phyloP scores from a whole-genome alignment of 2,329 filamentous ascomycete genomes.

The Paracorniculantispora psalliotae region DNA sequence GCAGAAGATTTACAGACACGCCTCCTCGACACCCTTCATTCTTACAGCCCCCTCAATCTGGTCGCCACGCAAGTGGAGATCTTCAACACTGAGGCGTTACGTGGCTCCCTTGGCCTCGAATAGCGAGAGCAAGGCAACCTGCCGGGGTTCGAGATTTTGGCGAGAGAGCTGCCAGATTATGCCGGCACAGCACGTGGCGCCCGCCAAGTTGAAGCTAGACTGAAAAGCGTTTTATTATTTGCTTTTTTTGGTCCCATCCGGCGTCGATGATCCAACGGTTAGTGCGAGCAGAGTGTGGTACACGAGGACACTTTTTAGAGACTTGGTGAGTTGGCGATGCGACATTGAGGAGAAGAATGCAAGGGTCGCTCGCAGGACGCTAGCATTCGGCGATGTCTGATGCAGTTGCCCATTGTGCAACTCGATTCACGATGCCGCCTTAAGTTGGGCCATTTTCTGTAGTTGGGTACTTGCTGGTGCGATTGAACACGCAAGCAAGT shows the following conservation, averaged over 20 bases:
- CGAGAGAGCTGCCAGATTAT: not conserved
- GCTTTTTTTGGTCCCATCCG: not conserved
- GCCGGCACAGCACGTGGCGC: not conserved
- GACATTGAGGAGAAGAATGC: conserved; percentile 1
- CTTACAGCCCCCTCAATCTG: not conserved
- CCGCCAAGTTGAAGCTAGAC: not conserved
- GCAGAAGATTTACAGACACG: not conserved
- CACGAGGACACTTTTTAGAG: not conserved
- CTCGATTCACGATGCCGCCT: not conserved
- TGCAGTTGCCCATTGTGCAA: not conserved
- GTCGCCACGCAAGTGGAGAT: not conserved
- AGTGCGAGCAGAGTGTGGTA: not conserved
- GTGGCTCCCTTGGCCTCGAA: not conserved
- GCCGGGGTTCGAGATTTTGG: not conserved
- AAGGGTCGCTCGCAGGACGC: not conserved
- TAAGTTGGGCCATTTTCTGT: no score
- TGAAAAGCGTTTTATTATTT: conserved; percentile 2
- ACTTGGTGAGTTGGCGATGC: conserved; percentile 1
- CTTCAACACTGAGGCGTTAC: not conserved
- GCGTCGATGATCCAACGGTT: not conserved
- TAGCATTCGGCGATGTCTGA: no score
- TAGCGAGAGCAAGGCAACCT: not conserved
- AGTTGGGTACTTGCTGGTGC: no score
- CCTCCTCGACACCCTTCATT: not conserved
- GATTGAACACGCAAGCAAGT: not conserved